phyloP scores from a whole-genome alignment of 129 eudicot species.

The Helichrysum umbraculigerum region DNA sequence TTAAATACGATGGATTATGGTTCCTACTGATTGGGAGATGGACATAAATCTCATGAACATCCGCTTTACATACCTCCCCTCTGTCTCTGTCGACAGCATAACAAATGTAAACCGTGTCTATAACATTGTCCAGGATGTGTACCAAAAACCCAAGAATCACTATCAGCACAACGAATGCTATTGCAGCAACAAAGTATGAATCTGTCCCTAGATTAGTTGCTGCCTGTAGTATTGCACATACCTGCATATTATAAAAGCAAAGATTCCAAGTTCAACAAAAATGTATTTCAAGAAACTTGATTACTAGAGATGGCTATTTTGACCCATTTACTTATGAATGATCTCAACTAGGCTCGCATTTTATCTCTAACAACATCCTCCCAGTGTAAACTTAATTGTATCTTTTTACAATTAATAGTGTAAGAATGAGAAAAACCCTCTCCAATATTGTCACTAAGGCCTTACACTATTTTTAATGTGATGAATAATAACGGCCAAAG shows the following conservation, averaged over 20 bases:
- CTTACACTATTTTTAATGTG: too few species aligned
- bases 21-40: conserved; percentile 82
- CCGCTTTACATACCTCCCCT: conserved; percentile 83
- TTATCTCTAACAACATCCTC: too few species aligned
- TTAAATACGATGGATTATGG: conserved; percentile 48
- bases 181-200: conserved; percentile 61
- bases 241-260: conserved; percentile 44
- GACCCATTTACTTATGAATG: conserved; percentile 8
- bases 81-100: conserved; percentile 86
- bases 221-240: conserved; percentile 63
- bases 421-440: too few species aligned
- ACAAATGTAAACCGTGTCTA: conserved; percentile 86
- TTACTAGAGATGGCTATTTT: background rate
- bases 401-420: too few species aligned
- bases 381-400: too few species aligned
- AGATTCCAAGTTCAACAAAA: background rate
- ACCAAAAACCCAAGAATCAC: conserved; percentile 62
- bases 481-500: too few species aligned
- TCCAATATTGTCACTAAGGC: too few species aligned
- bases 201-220: conserved; percentile 55
- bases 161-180: conserved; percentile 60
- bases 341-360: background rate
- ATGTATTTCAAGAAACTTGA: background rate
- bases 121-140: conserved; percentile 70
- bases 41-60: conserved; percentile 85